Conservation (phyloP, 1,284 basidiomycete species). For the Malassezia brasiliensis region DNA sequence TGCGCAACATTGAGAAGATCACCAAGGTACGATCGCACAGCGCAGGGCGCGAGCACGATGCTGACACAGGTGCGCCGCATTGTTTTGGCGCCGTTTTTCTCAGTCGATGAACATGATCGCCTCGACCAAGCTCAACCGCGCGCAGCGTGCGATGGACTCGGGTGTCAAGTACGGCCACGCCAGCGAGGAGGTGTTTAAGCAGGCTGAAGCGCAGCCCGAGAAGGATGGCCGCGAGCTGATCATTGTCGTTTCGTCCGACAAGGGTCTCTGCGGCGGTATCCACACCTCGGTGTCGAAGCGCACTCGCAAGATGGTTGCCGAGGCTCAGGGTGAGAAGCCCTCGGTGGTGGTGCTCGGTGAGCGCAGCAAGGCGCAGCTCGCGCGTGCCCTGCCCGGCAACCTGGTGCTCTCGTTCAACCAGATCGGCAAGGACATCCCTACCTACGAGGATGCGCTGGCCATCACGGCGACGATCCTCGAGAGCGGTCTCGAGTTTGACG, state of each 20-base stretch:
- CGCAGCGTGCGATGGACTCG: slow-evolving; percentile 73
- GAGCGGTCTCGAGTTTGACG: slow-evolving; percentile 77
- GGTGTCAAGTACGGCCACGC: slow-evolving; percentile 91
- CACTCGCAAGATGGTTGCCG: slow-evolving; percentile 58
- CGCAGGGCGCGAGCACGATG: background rate
- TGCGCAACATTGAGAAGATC: slow-evolving; percentile 94
- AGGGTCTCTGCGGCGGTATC: slow-evolving; percentile 99
- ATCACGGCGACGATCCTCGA: slow-evolving; percentile 88
- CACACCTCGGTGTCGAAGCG: slow-evolving; percentile 92
- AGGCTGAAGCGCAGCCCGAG: slow-evolving; percentile 34
- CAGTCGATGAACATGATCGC: slow-evolving; percentile 97
- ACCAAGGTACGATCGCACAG: slow-evolving; percentile 64
- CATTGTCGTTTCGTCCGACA: slow-evolving; percentile 93
- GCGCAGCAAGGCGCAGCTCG: slow-evolving; percentile 91
- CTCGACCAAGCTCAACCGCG: slow-evolving; percentile 90
- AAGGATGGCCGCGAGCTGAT: slow-evolving; percentile 51
- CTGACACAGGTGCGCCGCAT: background rate
- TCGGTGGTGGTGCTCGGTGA: slow-evolving; percentile 65
- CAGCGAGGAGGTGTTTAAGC: slow-evolving; percentile 57
- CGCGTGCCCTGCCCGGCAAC: slow-evolving; percentile 60
- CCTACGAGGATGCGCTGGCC: slow-evolving; percentile 86
- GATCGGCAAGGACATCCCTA: slow-evolving; percentile 92
- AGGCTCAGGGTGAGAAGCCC: slow-evolving; percentile 49
- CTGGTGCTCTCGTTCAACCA: slow-evolving; percentile 86
- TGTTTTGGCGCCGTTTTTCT: background rate